phyloP scores from a whole-genome alignment of 805 yeast genomes.

The Cyberlindnera meyerae region DNA sequence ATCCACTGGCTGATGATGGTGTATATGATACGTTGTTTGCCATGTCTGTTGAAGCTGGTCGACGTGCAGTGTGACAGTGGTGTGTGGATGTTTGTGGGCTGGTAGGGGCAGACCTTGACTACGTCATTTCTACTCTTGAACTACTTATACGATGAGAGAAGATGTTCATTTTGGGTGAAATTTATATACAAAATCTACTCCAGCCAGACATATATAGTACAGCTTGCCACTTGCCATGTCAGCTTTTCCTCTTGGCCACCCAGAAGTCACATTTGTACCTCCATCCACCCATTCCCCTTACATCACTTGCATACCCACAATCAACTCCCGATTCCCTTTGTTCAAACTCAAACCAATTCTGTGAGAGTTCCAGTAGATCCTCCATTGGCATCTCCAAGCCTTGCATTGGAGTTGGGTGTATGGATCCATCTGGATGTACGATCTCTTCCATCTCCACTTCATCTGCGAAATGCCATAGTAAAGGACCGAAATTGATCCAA shows the following conservation, averaged over 20 bases:
- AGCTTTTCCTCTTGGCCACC: conserved; percentile 43
- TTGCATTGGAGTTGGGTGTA: conserved; percentile 31
- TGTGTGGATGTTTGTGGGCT: neutral
- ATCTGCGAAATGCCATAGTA: conserved; percentile 68
- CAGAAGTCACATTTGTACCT: conserved; percentile 62
- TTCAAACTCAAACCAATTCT: conserved; percentile 46
- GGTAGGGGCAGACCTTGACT: neutral
- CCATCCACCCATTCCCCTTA: conserved; percentile 46
- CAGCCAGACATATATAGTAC: too few relatives aligned
- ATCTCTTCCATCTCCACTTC: conserved; percentile 30
- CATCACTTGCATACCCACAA: conserved; percentile 51
- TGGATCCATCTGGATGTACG: conserved; percentile 18
- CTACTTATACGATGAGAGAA: too few relatives aligned
- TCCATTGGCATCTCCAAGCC: conserved; percentile 60
- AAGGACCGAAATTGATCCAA: conserved; percentile 68
- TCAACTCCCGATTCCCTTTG: conserved; percentile 40
- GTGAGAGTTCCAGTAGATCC: conserved; percentile 45
- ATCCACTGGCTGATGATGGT: too few relatives aligned
- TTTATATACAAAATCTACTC: too few relatives aligned
- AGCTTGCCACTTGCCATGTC: too few relatives aligned
- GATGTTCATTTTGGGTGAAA: too few relatives aligned
- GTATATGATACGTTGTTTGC: too few relatives aligned
- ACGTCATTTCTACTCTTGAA: neutral
- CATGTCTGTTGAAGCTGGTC: neutral
- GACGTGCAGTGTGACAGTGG: neutral